These are phyloP conservation scores for Scheffersomyces stambukii DNA, from an alignment of 1,139 yeast genomes.

Conservation along the genomic window DNA sequence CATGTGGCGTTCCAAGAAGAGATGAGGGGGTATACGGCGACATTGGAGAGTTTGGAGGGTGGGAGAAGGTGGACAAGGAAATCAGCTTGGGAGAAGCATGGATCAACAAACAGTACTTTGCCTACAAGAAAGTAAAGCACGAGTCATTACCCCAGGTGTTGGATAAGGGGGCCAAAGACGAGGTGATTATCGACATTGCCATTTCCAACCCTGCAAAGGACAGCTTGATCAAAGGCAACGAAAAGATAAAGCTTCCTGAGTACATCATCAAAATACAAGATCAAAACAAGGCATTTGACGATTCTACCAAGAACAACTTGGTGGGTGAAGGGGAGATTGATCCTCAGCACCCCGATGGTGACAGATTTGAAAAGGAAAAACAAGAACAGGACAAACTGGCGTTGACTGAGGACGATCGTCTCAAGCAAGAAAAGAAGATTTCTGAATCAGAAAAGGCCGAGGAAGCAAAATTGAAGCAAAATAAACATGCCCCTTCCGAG, in stretches of 20 bases:
- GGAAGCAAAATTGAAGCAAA: constrained; percentile 15
- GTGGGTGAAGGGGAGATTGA: no score
- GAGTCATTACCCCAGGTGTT: constrained; percentile 6
- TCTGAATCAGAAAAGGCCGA: constrained; percentile 14
- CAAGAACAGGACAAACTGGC: no score
- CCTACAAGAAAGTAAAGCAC: constrained; percentile 27
- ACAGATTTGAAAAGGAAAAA: constrained; percentile 11
- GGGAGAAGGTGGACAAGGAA: constrained; percentile 38
- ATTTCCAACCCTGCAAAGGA: constrained; percentile 25
- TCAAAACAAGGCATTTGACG: constrained; percentile 22
- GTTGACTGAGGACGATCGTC: no score
- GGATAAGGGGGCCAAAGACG: constrained; percentile 10
- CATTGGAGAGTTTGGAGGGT: constrained; percentile 25
- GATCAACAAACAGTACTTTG: constrained; percentile 26
- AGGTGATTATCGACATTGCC: constrained; percentile 39
- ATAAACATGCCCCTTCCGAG: not conserved
- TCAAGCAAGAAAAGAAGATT: constrained; percentile 19
- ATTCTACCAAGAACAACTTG: constrained; percentile 22
- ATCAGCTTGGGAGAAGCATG: constrained; percentile 32
- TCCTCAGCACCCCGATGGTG: constrained; percentile 10
- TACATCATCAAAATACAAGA: constrained; percentile 27
- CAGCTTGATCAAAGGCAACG: constrained; percentile 29
- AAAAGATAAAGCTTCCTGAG: constrained; percentile 23
- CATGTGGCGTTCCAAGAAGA: constrained; percentile 31
- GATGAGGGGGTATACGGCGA: constrained; percentile 28